Evolutionary conservation across 129 eudicot species (phyloP).

Genomic region (Artemisia annua): DNA sequence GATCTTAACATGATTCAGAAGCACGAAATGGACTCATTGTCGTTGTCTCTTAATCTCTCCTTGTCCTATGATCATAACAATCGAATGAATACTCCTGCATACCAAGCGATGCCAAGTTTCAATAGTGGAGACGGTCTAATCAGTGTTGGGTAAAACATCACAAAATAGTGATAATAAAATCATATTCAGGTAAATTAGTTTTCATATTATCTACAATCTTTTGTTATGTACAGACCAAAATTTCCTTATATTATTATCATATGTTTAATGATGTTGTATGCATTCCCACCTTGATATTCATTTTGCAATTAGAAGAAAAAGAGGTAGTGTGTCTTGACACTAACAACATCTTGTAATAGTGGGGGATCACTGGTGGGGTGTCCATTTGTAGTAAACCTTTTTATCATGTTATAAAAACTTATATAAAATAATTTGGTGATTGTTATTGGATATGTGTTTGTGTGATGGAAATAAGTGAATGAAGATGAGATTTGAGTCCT

Average conservation of each 20-base stretch:
- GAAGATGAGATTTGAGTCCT: slow-evolving; percentile 26
- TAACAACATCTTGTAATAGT: not conserved
- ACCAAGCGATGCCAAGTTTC: slow-evolving; percentile 43
- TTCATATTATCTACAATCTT: not conserved
- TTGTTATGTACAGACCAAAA: slow-evolving; percentile 58
- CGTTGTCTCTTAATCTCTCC: slow-evolving; percentile 56
- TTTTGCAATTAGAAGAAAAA: slow-evolving; percentile 18
- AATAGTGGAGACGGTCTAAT: slow-evolving; percentile 55
- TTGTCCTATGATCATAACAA: slow-evolving; percentile 41
- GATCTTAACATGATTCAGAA: slow-evolving; percentile 35
- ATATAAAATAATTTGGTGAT: slow-evolving; percentile 5
- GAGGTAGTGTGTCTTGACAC: not conserved
- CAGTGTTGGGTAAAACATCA: slow-evolving; percentile 52
- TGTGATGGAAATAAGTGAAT: slow-evolving; percentile 34
- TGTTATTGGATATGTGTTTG: not conserved
- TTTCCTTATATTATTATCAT: slow-evolving; percentile 25
- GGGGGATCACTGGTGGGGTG: slow-evolving; percentile 29
- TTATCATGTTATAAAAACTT: not conserved
- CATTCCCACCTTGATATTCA: slow-evolving; percentile 1
- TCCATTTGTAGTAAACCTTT: slow-evolving; percentile 19
- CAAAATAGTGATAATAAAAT: slow-evolving; percentile 5
- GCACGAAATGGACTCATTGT: slow-evolving; percentile 31
- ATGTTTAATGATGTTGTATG: slow-evolving; percentile 34
- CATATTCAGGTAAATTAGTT: slow-evolving; percentile 31
- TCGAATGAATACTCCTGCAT: slow-evolving; percentile 34